Evolutionary conservation across 179 eudicot genomes (phyloP).

Genomic region (Heliamphora pulchella): DNA sequence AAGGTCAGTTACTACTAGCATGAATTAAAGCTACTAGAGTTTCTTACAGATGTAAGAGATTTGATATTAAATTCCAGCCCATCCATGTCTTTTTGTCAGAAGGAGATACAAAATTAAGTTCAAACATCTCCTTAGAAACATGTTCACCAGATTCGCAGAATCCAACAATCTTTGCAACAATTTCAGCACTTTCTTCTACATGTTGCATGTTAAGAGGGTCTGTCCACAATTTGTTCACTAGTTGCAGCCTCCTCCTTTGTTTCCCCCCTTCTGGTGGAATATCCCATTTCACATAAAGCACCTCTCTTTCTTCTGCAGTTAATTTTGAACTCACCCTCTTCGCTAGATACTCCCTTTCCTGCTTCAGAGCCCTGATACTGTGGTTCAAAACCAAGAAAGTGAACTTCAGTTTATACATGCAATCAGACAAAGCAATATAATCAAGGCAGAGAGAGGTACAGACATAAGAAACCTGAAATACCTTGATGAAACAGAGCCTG

Average conservation of each 20-base stretch:
- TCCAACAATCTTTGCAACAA: slow-evolving; percentile 91
- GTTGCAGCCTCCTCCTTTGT: slow-evolving; percentile 69
- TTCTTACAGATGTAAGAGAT: slow-evolving; percentile 66
- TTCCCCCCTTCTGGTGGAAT: slow-evolving; percentile 85
- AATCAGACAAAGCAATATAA: not conserved
- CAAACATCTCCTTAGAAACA: slow-evolving; percentile 83
- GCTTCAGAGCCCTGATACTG: slow-evolving; percentile 84
- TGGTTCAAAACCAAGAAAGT: slow-evolving; percentile 19
- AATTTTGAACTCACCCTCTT: slow-evolving; percentile 82
- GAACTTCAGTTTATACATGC: not conserved
- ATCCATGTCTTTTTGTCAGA: slow-evolving; percentile 85
- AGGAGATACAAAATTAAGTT: slow-evolving; percentile 65
- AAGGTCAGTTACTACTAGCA: not conserved
- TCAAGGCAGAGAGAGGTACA: not conserved
- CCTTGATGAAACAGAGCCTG: slow-evolving; percentile 79
- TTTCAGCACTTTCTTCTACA: slow-evolving; percentile 78
- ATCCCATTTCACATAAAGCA: slow-evolving; percentile 82
- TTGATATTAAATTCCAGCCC: slow-evolving; percentile 93
- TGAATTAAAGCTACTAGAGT: not conserved
- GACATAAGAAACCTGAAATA: slow-evolving; percentile 16
- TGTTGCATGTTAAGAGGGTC: slow-evolving; percentile 90
- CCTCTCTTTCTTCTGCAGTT: slow-evolving; percentile 71
- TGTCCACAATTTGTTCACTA: slow-evolving; percentile 86
- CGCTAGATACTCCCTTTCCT: slow-evolving; percentile 86
- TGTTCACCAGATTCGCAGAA: slow-evolving; percentile 78